Base-by-base conservation (phyloP, 192 early-diverging fungal species). In the Coemansia nantahalensis region DNA sequence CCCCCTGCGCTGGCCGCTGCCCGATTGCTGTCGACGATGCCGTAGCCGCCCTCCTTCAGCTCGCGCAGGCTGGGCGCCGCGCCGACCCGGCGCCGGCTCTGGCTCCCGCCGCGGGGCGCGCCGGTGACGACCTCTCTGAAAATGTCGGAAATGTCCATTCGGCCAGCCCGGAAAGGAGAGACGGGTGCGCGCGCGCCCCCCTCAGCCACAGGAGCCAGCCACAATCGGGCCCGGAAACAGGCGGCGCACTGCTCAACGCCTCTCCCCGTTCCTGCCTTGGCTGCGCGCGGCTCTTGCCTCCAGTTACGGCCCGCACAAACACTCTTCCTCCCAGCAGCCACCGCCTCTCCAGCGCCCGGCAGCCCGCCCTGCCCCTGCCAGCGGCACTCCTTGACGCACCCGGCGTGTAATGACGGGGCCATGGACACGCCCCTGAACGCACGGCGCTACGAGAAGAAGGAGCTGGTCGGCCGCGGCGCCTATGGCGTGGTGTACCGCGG, bases 401-500 rank as follows among this genome's bases (percentile, higher is more conserved):
- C 26, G 26, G 4, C 23, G 51, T 54, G 54, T 65, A 62, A 73
- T 65, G 70, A 31, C 32, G 38, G 47, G 51, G 59, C 58, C 59
- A 74, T 74, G 70, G 62, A 42, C 45, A 53, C 45, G 59, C 36
- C 63, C 63, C 51, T 74, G 55, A 55, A 63, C 51, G 70, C 70
- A 58, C 53, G 59, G 51, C 70, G 62, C 52, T 74, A 67, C 33
- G 63, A 74, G 42, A 74, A 74, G 51, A 56, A 74, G 51, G 70
- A 74, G 54, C 66, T 76, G 53, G 61, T 69, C 19, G 73, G 73
- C 12, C 65, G 73, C 37, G 73, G 73, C 18, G 73, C 73, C 17
- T 76, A 76, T 39, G 73, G 73, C 51, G 73, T 76, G 11, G 73
- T 76, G 3, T 76, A 76, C 43, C 55, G 73, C 16, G 73, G 65